These are phyloP conservation scores for Irpex sp. DNA, from an alignment of 1,284 basidiomycete genomes.

Conservation along the genomic window DNA sequence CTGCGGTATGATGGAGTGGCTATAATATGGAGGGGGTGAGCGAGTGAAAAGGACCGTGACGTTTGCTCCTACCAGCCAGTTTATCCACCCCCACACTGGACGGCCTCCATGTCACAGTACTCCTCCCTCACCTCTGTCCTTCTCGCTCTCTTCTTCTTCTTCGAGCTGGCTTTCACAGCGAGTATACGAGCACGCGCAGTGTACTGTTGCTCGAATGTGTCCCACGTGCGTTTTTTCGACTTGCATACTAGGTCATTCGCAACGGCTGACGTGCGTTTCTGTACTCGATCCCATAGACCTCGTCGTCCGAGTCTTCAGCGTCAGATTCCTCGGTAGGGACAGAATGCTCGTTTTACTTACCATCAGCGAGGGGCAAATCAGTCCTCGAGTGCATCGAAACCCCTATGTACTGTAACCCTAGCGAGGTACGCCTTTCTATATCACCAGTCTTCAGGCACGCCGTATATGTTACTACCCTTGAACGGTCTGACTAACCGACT, in stretches of 20 bases:
- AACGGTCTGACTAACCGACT: neutral
- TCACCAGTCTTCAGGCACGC: neutral
- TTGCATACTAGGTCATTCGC: neutral
- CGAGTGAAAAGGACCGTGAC: neutral
- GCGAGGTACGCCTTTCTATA: neutral
- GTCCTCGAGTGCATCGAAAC: neutral
- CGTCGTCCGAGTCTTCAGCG: neutral
- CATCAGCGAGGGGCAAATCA: neutral
- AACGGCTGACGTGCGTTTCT: neutral
- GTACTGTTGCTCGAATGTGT: neutral
- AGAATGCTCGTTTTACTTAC: neutral
- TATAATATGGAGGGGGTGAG: neutral
- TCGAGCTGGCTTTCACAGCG: neutral
- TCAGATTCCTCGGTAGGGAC: neutral
- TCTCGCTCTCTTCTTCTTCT: neutral
- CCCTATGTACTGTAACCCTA: neutral
- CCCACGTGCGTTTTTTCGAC: neutral
- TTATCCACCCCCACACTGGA: neutral
- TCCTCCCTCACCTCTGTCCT: neutral
- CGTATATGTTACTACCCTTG: neutral
- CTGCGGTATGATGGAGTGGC: neutral
- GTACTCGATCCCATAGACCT: neutral
- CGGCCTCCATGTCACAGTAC: neutral
- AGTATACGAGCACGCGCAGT: neutral
- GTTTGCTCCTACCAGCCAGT: no score